A percentile compares a stretch with the other conserved stretches of the same genome.
These are phyloP conservation scores for Mycocentrospora acerina DNA, from an alignment of 2,329 filamentous ascomycete genomes.

Conservation along the genomic window DNA sequence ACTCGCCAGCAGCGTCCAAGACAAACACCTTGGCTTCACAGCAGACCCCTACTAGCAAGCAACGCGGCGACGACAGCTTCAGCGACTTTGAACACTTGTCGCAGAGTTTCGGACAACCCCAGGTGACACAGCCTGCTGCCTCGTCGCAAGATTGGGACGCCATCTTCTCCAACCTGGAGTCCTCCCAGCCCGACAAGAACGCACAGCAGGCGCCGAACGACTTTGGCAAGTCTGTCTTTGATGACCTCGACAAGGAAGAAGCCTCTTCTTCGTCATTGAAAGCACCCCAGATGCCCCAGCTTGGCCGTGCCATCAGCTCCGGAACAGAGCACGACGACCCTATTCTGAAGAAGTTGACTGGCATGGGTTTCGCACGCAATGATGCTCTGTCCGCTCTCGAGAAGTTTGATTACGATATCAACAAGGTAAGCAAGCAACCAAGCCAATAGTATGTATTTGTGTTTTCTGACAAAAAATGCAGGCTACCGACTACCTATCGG, in stretches of 20 bases:
- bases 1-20: slow-evolving; percentile 60
- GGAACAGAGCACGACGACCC: slow-evolving; percentile 85
- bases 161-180: slow-evolving; percentile 81
- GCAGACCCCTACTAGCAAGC: slow-evolving; percentile 44
- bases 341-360: slow-evolving; percentile 83
- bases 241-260: slow-evolving; percentile 37
- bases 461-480: slow-evolving; percentile 5
- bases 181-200: slow-evolving; percentile 40
- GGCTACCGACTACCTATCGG: slow-evolving; percentile 40
- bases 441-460: too few species aligned
- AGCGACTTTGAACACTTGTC: slow-evolving; percentile 51
- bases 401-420: slow-evolving; percentile 94
- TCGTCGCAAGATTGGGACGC: slow-evolving; percentile 85
- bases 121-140: slow-evolving; percentile 44
- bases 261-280: slow-evolving; percentile 34
- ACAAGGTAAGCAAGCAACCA: slow-evolving; percentile 66
- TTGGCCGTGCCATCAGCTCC: slow-evolving; percentile 70
- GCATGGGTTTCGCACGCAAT: slow-evolving; percentile 80
- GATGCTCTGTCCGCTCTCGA: slow-evolving; percentile 80
- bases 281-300: slow-evolving; percentile 41
- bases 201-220: slow-evolving; percentile 37
- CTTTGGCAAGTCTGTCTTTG: slow-evolving; percentile 40
- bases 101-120: slow-evolving; percentile 44
- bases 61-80: slow-evolving; percentile 49
- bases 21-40: slow-evolving; percentile 50